These are phyloP conservation scores for Andrographis paniculata DNA, from an alignment of 305 asterid species.

Conservation along the genomic window DNA sequence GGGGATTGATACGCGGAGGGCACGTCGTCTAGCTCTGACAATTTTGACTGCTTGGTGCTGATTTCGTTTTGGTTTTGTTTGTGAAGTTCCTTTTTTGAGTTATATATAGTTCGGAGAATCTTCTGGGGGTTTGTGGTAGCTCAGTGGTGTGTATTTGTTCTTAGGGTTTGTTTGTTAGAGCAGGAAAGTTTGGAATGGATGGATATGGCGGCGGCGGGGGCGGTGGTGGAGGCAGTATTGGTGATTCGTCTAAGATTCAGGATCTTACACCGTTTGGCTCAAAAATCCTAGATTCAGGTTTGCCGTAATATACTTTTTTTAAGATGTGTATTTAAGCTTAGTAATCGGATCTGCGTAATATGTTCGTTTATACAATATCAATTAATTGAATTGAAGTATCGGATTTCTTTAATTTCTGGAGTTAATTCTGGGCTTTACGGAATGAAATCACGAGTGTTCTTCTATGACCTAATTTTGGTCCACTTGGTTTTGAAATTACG, in stretches of 20 bases:
- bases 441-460: no score
- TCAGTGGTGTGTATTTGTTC: constrained; percentile 13
- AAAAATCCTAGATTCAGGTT: constrained; percentile 71
- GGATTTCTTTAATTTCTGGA: no score
- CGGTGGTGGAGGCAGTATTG: background rate
- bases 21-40: constrained; percentile 4
- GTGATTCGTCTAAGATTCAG: constrained; percentile 34
- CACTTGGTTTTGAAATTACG: no score
- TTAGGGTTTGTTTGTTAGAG: constrained; percentile 16
- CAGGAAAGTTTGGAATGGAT: constrained; percentile 45
- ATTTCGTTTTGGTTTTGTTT: constrained; percentile 2
- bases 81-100: constrained; percentile 16
- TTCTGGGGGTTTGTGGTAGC: constrained; percentile 11
- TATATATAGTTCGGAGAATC: constrained; percentile 3
- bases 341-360: constrained; percentile 7
- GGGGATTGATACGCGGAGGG: background rate
- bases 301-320: constrained; percentile 1
- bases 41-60: constrained; percentile 1
- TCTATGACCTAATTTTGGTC: constrained; percentile 8
- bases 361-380: constrained; percentile 1
- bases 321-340: background rate
- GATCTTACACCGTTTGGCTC: constrained; percentile 51
- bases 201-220: constrained; percentile 25
- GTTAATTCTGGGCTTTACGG: no score
- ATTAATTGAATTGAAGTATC: no score